Evolutionary conservation across 1,284 basidiomycete genomes (phyloP), one percentile per base, ranked within the genome.

Genomic region (Cutaneotrichosporon curvatum): DNA sequence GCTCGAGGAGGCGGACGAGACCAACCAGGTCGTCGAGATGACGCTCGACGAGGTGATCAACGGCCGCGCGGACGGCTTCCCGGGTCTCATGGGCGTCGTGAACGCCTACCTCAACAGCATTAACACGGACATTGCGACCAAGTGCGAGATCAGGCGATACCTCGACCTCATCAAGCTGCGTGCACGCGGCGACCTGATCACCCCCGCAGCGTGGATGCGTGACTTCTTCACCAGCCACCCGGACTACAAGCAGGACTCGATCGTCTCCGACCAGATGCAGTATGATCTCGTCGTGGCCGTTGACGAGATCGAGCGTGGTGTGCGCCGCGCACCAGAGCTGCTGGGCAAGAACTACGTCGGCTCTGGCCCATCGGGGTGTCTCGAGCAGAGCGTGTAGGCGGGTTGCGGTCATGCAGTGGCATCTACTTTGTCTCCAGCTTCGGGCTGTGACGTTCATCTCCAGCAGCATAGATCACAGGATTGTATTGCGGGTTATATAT

Each of bases 31-130:
- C 56, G 86, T 82, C 54, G 88, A 94, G 66, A 92, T 94, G 83
- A 81, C 85, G 0, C 78, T 97, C 67, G 76, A 89, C 58, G 90
- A 98, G 73, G 86, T 98, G 38, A 86, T 98, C 73, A 89, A 87
- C 62, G 95, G 95, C 16, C 87, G 55, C 19, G 53, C 52, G 30
- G 50, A 87, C 78, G 12, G 72, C 16, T 96, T 90, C 77, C 87
- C 87, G 0, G 95, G 95, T 10, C 73, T 99, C 25, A 70, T 98
- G 34, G 81, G 83, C 28, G 77, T 99, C 15, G 83, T 97, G 5
- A 78, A 84, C 61, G 80, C 82, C 36, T 99, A 96, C 70, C 74
- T 98, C 47, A 85, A 89, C 56, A 87, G 87, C 8, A 74, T 97
- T 49, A 89, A 96, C 56, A 79, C 91, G 32, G 80, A 84, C 49